A percentile compares a stretch with the other conserved stretches of the same genome.
phyloP scores from a whole-genome alignment of 1,284 basidiomycete genomes.

The Cryptococcus hybrid region DNA sequence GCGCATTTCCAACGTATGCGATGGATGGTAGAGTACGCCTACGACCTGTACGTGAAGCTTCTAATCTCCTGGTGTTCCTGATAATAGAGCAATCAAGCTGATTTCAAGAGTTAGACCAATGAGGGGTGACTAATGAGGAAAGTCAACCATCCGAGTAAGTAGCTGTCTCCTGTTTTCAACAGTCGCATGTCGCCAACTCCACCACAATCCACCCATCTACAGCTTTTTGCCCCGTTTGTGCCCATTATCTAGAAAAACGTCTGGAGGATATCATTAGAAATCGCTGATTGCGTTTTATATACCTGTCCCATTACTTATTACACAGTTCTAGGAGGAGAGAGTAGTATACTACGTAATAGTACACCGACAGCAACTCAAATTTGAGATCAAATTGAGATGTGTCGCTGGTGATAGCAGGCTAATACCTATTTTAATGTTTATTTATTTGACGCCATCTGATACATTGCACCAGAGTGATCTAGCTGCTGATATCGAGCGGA shows the following conservation, averaged over 20 bases:
- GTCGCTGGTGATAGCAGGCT: too few relatives aligned
- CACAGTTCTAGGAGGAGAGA: too few relatives aligned
- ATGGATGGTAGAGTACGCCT: slow-evolving; percentile 35
- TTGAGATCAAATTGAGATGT: too few relatives aligned
- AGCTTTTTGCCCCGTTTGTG: slow-evolving; percentile 72
- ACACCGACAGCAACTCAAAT: too few relatives aligned
- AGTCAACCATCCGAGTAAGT: slow-evolving; percentile 53
- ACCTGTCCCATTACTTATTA: too few relatives aligned
- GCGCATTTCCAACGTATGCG: slow-evolving; percentile 68
- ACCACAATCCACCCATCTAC: not conserved
- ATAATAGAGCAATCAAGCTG: not conserved
- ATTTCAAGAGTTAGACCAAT: slow-evolving; percentile 56
- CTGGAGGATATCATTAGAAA: slow-evolving; percentile 10
- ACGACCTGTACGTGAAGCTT: slow-evolving; percentile 32
- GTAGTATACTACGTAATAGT: too few relatives aligned
- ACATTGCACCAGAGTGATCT: too few relatives aligned
- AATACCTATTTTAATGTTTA: too few relatives aligned
- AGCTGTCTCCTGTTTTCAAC: not conserved
- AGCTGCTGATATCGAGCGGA: too few relatives aligned
- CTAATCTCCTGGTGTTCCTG: not conserved
- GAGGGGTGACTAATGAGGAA: slow-evolving; percentile 80
- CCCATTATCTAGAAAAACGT: slow-evolving; percentile 58
- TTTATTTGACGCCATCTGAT: too few relatives aligned
- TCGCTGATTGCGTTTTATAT: not conserved
- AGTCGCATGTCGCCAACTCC: not conserved